Evolutionary conservation across 257 asterid species (phyloP).

Genomic region (Solanum clarkiae): DNA sequence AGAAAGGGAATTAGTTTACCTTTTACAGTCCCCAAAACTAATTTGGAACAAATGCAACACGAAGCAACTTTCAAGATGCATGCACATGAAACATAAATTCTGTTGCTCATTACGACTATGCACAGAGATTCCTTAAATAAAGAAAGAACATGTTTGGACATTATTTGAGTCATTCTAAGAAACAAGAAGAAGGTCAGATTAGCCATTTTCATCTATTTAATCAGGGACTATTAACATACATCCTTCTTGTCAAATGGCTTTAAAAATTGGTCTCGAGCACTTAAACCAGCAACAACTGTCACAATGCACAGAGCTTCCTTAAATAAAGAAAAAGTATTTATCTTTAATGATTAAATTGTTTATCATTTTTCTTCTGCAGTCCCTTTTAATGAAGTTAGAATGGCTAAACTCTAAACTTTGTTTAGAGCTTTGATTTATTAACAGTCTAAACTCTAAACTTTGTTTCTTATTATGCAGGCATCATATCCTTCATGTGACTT

Average conservation of each 20-base stretch:
- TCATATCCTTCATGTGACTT: not conserved
- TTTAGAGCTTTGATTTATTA: not conserved
- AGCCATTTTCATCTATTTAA: slow-evolving; percentile 1
- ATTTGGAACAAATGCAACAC: not conserved
- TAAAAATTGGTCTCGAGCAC: slow-evolving; percentile 83
- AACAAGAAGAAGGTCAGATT: not conserved
- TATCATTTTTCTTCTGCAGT: not conserved
- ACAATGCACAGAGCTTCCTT: not conserved
- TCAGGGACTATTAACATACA: slow-evolving; percentile 33
- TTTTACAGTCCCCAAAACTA: not conserved
- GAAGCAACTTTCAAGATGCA: not conserved
- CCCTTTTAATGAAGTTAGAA: not conserved
- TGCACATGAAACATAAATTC: not conserved
- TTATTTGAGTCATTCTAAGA: not conserved
- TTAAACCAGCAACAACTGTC: slow-evolving; percentile 86
- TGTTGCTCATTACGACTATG: not conserved
- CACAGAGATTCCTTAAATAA: not conserved
- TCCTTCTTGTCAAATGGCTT: slow-evolving; percentile 89
- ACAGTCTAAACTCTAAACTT: not conserved
- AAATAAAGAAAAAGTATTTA: not conserved
- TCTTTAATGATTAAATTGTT: not conserved
- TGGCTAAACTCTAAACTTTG: not conserved
- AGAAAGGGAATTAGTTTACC: not conserved
- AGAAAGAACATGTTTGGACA: not conserved
- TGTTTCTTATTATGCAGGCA: not conserved